Base-by-base conservation (phyloP, 2,329 filamentous ascomycete species). In the Phialophora expanda region DNA sequence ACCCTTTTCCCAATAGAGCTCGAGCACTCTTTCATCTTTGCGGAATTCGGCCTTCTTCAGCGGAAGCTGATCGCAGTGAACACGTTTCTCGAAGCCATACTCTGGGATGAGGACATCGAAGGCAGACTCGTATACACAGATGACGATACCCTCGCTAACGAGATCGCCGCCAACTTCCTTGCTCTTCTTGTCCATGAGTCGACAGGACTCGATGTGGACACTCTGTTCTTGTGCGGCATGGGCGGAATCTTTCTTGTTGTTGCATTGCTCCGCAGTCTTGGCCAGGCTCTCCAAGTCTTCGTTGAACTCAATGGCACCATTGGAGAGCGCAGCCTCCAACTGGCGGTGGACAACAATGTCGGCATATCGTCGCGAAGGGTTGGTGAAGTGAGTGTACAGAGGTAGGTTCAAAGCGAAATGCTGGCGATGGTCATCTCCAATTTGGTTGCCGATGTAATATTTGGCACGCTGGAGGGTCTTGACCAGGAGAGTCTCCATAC, bases 1-100 rank as follows among this genome's bases (percentile, higher is more conserved):
- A 55, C 95, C 95, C 86, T 98, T 99, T 88, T 99, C 95, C 95
- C 95, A 99, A 84, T 97, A 99, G 17, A 99, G 86, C 80, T 99
- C 95, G 55, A 99, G 85, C 32, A 98, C 87, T 63, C 95, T 89
- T 82, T 93, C 92, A 77, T 96, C 93, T 85, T 98, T 98, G 79
- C 96, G 89, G 81, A 95, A 99, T 77, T 99, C 95, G n/a, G 95
- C 95, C 85, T 99, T 99, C 86, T 98, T 88, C 72, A 99, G 83
- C 32, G 95, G 95, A 76, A 99, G 85, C 83, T 99, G 95, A 76
- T 99, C 95, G 77, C 95, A 99, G 81, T 99, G 95, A 60, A 99
- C 95, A 70, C 95, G 92, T 87, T 99, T 99, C 84, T 99, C 95
- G 73, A 99, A 98, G 71, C 95, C 95, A 84, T 93, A 99, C 76